Percentiles rank a stretch among this genome's conserved stretches.
phyloP scores from a whole-genome alignment of 2,329 filamentous ascomycete species.

The Cryphonectria nitschkei region DNA sequence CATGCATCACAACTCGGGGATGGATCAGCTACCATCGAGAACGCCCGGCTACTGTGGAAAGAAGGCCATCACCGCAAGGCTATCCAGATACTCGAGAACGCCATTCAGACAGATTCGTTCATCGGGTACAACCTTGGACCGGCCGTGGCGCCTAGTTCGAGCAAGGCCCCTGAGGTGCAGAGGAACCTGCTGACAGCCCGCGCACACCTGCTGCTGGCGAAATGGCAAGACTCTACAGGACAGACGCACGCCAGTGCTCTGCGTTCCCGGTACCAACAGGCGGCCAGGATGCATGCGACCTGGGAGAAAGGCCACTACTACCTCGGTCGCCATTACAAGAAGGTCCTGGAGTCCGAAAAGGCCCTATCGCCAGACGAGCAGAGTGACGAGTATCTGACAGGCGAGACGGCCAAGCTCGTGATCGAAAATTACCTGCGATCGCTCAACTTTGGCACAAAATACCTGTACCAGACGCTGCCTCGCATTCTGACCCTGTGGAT shows the following conservation, averaged over 20 bases:
- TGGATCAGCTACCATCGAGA: slow-evolving; percentile 88
- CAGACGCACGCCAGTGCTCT: slow-evolving; percentile 85
- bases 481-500: slow-evolving; percentile 93
- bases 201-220: slow-evolving; percentile 86
- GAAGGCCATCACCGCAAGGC: slow-evolving; percentile 93
- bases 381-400: slow-evolving; percentile 73
- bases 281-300: slow-evolving; percentile 67
- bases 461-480: slow-evolving; percentile 92
- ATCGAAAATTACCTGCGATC: slow-evolving; percentile 93
- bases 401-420: slow-evolving; percentile 84
- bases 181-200: slow-evolving; percentile 69
- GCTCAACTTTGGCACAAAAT: slow-evolving; percentile 87
- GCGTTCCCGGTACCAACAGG: slow-evolving; percentile 80
- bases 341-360: slow-evolving; percentile 88
- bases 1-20: slow-evolving; percentile 85
- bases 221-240: slow-evolving; percentile 95
- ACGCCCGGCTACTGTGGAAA: slow-evolving; percentile 89
- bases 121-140: slow-evolving; percentile 41
- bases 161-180: slow-evolving; percentile 49
- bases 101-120: slow-evolving; percentile 82
- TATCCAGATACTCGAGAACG: slow-evolving; percentile 86
- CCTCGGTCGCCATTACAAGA: slow-evolving; percentile 95
- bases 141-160: slow-evolving; percentile 41
- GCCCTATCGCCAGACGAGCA: slow-evolving; percentile 76
- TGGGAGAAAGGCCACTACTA: slow-evolving; percentile 99